Evolutionary conservation across 169 alveolate genomes (phyloP).

Genomic region (Plasmodium berghei): DNA sequence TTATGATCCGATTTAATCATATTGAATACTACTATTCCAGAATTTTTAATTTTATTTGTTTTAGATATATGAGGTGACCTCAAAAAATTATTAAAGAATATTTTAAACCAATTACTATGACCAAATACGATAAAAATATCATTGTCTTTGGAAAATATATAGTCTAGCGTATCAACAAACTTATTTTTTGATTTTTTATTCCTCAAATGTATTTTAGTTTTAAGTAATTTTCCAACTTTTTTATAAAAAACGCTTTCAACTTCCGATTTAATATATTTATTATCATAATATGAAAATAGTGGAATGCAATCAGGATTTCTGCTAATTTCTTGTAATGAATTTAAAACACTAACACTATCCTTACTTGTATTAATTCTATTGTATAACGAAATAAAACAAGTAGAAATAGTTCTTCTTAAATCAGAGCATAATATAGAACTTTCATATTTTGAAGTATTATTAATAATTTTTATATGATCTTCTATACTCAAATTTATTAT

Average conservation of each 20-base stretch:
- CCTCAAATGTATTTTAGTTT: constrained; percentile 11
- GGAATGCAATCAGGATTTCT: constrained; percentile 63
- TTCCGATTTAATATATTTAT: constrained; percentile 36
- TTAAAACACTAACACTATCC: constrained; percentile 24
- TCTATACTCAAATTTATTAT: constrained; percentile 13
- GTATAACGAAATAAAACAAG: constrained; percentile 49
- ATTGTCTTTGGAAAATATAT: constrained; percentile 20
- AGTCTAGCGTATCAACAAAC: constrained; percentile 43
- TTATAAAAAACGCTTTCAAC: constrained; percentile 18
- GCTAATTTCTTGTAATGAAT: constrained; percentile 71
- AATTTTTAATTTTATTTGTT: constrained; percentile 47
- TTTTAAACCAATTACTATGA: constrained; percentile 53
- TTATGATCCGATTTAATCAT: constrained; percentile 8
- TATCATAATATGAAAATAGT: constrained; percentile 12
- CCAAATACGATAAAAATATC: constrained; percentile 65
- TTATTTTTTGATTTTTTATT: background rate
- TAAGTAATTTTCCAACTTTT: constrained; percentile 39
- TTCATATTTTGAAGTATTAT: constrained; percentile 33
- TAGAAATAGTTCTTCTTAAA: constrained; percentile 72
- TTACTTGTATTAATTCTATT: constrained; percentile 29
- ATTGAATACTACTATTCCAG: constrained; percentile 49
- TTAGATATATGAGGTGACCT: constrained; percentile 37
- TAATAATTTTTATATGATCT: constrained; percentile 53
- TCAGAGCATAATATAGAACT: constrained; percentile 50
- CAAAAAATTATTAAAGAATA: constrained; percentile 30